Percentiles rank a stretch among this genome's conserved stretches.
Evolutionary conservation across 768 basidiomycete genomes (phyloP).

Genomic region (Cystofilobasidium capitatum): DNA sequence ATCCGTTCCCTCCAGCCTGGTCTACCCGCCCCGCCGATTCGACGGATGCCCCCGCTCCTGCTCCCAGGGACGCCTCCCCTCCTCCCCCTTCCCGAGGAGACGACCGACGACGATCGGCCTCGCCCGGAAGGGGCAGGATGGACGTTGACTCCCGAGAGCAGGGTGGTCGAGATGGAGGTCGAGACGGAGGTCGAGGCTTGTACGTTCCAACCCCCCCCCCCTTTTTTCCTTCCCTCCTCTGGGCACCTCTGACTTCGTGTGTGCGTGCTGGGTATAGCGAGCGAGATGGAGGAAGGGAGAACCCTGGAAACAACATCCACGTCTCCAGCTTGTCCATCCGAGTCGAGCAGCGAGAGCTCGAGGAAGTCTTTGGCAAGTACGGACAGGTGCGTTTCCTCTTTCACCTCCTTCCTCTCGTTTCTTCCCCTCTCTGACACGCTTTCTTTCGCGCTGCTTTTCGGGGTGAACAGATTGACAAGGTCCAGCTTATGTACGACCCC

Average conservation of each 20-base stretch:
- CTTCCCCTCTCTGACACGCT: background rate
- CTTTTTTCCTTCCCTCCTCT: no score
- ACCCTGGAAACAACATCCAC: constrained; percentile 60
- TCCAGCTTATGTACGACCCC: constrained; percentile 58
- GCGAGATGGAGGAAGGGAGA: constrained; percentile 37
- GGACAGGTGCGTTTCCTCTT: constrained; percentile 57
- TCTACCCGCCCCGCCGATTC: constrained; percentile 15
- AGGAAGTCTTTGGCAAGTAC: constrained; percentile 75
- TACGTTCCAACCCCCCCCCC: background rate
- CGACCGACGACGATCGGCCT: constrained; percentile 14
- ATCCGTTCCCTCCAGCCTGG: constrained; percentile 7
- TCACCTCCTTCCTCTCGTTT: background rate
- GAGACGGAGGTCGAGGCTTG: background rate
- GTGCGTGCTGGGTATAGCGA: no score
- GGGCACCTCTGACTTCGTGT: no score
- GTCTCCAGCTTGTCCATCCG: constrained; percentile 53
- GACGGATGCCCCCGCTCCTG: background rate
- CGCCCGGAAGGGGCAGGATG: constrained; percentile 15
- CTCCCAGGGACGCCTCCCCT: constrained; percentile 6
- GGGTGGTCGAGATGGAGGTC: no score
- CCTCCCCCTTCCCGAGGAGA: constrained; percentile 10
- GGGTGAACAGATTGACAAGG: constrained; percentile 55
- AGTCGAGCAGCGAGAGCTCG: constrained; percentile 75
- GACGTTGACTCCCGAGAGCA: background rate
- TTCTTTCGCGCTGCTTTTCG: background rate